Conservation (phyloP, 1,284 basidiomycete genomes). For the Rhodotorula sp. region DNA sequence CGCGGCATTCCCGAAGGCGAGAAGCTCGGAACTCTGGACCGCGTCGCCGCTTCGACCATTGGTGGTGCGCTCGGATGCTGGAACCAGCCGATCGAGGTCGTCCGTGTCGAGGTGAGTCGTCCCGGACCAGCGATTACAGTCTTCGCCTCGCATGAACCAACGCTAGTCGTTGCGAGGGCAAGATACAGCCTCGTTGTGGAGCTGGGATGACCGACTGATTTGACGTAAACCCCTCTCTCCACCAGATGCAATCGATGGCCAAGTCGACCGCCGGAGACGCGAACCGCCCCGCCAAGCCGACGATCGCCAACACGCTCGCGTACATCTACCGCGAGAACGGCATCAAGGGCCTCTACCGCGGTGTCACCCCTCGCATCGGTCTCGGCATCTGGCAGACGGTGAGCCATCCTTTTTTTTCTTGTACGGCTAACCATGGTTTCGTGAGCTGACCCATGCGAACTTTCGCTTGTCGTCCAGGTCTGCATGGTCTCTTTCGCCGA, state of each 20-base stretch:
- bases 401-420: conserved; percentile 9
- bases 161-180: background rate
- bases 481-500: conserved; percentile 99
- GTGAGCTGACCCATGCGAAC: background rate
- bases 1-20: conserved; percentile 73
- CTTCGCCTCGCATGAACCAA: background rate
- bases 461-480: conserved; percentile 50
- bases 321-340: conserved; percentile 98
- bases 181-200: no score
- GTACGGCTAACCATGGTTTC: background rate
- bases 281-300: conserved; percentile 82
- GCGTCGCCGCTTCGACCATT: conserved; percentile 84
- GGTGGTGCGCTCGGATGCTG: conserved; percentile 96
- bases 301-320: conserved; percentile 78
- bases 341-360: conserved; percentile 93
- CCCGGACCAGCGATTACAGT: background rate
- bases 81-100: conserved; percentile 97
- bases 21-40: conserved; percentile 74
- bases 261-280: conserved; percentile 61
- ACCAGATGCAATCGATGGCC: conserved; percentile 94
- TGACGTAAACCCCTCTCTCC: background rate
- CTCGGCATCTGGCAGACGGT: conserved; percentile 93
- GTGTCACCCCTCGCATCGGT: conserved; percentile 93
- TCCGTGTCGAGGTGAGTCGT: conserved; percentile 74
- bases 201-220: background rate